Base-by-base conservation (phyloP, 164 flowering plant genomes). In the Berberis vulgaris region DNA sequence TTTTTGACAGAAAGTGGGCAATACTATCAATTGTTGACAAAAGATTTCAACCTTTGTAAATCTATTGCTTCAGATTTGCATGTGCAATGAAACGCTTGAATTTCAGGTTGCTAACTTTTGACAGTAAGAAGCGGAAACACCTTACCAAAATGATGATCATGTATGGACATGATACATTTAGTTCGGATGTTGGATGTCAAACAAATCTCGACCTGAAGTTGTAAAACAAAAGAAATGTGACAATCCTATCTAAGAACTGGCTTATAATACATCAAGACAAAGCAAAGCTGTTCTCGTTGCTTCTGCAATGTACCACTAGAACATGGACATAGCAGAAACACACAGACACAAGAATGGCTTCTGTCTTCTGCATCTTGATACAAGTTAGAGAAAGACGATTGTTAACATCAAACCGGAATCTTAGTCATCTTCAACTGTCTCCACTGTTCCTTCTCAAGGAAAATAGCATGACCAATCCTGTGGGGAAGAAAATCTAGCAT, bases 381-480 rank as follows among this genome's bases (percentile, higher is more conserved):
- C 59, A 61, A 42, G 8, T 5, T 5, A 5, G 54, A n/a, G 3
- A 5, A 8, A 10, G 12, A 50, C 10, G 50, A 7, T 11, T 52
- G 11, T 55, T 58, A 59, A 70, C 7, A 61, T 46, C 80, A 67
- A 39, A 95, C 99, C 71, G 97, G 99, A 57, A 91, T 89, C 62
- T 77, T 80, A 6, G 75, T 80, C 3, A 79, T 67, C 76, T 91
- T 89, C 74, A 91, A 54, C 68, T 67, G 75, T 71, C 40, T 71
- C 97, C 97, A 89, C 6, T 84, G 80, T 57, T 87, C 83, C 46
- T 82, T 86, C 54, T 71, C 83, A 59, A 94, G 67, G 76, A 70
- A 91, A 72, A 91, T 84, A 58, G 97, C 99, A 80, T 95, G 99
- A 40, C 97, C 99, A 65, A 95, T 79, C 77, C 99, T 83, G 52